Evolutionary conservation across 352 stramenopile genomes (phyloP), one percentile per base, ranked within the genome.

Genomic region (Peronospora belbahrii): DNA sequence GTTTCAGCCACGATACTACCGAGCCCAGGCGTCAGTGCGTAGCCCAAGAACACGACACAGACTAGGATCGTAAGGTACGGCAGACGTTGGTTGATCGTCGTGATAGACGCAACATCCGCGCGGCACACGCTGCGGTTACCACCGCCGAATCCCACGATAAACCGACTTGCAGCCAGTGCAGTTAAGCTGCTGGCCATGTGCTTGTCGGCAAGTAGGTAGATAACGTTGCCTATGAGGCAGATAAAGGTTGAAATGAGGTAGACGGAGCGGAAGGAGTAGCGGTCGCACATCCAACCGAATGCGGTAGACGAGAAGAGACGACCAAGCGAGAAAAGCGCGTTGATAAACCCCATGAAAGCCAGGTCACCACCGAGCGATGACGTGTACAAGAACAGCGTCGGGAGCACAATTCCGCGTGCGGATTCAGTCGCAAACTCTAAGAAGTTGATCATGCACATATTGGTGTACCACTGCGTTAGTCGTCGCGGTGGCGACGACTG

Each of bases 401-500:
- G 57, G 37, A 89, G 56, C 56, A 87, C 75, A 25, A 89, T 59
- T 19, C 77, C 77, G 8, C 77, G 70, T 6, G 77, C 80, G 1
- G 72, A 85, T 46, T 89, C 77, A 31, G 74, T 74, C 15, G 77
- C 59, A 61, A 89, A 85, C 45, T 89, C 74, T 40, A 89, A 53
- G 48, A 89, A 82, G 64, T 89, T 87, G 62, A 89, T 71, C 40
- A 89, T 70, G 42, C 65, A 59, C 70, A 88, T 87, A 54, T 87
- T 80, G 40, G 69, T 52, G 48, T 82, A 80, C 77, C 77, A 88
- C 33, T 62, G 54, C 15, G 45, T 42, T 10, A 72, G 32, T 22
- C 70, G 60, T 24, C 52, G 42, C 18, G 59, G 59, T 48, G 73
- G 65, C 11, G 54, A 64, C 32, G 49, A 59, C 31, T 55, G 52